These are phyloP conservation scores for Penicillium sp. DNA, from an alignment of 2,329 filamentous ascomycete genomes.

Conservation along the genomic window DNA sequence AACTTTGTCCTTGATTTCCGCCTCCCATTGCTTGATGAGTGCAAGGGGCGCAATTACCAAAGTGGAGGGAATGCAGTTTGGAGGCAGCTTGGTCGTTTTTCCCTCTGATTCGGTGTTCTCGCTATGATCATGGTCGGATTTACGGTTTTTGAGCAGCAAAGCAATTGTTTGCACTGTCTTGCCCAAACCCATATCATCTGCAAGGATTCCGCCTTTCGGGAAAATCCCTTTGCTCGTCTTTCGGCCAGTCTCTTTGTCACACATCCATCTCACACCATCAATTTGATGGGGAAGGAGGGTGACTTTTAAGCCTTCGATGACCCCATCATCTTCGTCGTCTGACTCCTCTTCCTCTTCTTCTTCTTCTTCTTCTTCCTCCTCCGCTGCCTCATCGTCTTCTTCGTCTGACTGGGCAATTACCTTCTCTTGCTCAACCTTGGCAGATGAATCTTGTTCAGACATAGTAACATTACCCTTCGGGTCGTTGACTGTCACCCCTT, in stretches of 20 bases:
- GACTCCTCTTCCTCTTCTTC: conserved; percentile 48
- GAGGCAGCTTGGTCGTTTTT: conserved; percentile 62
- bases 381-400: conserved; percentile 35
- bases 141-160: conserved; percentile 78
- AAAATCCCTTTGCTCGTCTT: conserved; percentile 74
- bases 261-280: conserved; percentile 94
- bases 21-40: conserved; percentile 95
- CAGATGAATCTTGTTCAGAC: conserved; percentile 46
- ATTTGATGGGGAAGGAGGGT: conserved; percentile 91
- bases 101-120: conserved; percentile 35
- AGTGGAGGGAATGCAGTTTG: conserved; percentile 71
- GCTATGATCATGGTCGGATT: conserved; percentile 52
- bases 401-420: conserved; percentile 28
- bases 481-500: conserved; percentile 42
- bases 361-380: conserved; percentile 32
- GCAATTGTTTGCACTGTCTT: conserved; percentile 95
- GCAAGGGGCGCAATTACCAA: conserved; percentile 90
- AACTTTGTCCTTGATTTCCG: conserved; percentile 83
- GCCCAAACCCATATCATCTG: conserved; percentile 92
- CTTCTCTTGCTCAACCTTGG: conserved; percentile 61
- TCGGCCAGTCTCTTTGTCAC: conserved; percentile 80
- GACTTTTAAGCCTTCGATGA: conserved; percentile 77
- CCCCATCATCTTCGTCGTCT: conserved; percentile 58
- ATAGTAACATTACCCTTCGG: conserved; percentile 27
- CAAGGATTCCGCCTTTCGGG: conserved; percentile 89